These are phyloP conservation scores for Hanseniaspora opuntiae DNA, from an alignment of 805 yeast species.

Conservation along the genomic window DNA sequence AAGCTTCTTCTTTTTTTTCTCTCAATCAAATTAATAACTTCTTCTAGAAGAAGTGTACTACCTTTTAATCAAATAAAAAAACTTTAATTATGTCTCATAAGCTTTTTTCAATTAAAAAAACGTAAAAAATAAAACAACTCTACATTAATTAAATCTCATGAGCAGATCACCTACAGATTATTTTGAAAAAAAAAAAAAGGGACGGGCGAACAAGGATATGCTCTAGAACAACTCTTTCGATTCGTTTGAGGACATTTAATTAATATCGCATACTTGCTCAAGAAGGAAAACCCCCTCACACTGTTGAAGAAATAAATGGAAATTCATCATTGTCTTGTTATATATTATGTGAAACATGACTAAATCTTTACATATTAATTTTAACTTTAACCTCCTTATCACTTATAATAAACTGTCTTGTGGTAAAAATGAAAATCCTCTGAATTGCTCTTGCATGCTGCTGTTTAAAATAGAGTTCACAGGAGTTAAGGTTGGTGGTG, in stretches of 20 bases:
- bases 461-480: conserved; percentile 77
- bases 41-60: background rate
- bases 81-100: background rate
- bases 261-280: too few relatives aligned
- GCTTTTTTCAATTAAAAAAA: too few relatives aligned
- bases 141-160: background rate
- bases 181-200: background rate
- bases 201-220: too few relatives aligned
- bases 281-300: too few relatives aligned
- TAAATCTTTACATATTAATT: background rate
- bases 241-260: too few relatives aligned
- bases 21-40: background rate
- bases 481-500: conserved; percentile 89
- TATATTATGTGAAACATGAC: background rate
- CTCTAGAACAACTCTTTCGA: too few relatives aligned
- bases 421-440: conserved; percentile 85
- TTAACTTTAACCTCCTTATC: background rate
- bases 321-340: background rate
- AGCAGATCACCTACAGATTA: background rate
- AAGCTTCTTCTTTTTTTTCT: background rate
- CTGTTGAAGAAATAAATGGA: too few relatives aligned
- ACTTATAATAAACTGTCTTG: conserved; percentile 34
- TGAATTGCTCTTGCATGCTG: conserved; percentile 86
- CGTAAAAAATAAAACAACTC: background rate
- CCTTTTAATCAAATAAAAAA: background rate